Conservation (phyloP, 2,329 filamentous ascomycete genomes). For the Alternaria brassicicola region DNA sequence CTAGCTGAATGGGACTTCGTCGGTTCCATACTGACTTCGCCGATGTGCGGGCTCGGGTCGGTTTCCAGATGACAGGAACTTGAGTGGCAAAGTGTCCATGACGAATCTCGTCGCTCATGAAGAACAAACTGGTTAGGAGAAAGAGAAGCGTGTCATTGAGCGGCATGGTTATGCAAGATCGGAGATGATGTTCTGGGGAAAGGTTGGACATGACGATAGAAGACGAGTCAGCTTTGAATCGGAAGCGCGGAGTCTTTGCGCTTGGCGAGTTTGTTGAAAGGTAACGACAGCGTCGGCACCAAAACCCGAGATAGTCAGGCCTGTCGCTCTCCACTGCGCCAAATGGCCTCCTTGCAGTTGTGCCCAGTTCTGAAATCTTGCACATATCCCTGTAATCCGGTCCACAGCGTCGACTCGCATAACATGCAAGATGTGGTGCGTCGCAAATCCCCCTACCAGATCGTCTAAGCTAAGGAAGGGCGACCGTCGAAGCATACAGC, state of each 20-base stretch:
- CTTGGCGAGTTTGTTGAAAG: slow-evolving; percentile 1
- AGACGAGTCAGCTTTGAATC: not conserved
- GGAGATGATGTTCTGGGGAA: slow-evolving; percentile 2
- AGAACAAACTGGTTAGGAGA: not conserved
- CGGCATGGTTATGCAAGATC: not conserved
- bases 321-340: not conserved
- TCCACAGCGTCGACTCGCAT: not conserved
- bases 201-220: not conserved
- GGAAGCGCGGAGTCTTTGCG: not conserved
- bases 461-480: not conserved
- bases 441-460: not conserved
- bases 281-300: not conserved
- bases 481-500: not conserved
- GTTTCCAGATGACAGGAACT: not conserved
- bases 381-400: not conserved
- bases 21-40: not conserved
- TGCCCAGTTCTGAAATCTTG: not conserved
- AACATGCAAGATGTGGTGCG: not conserved
- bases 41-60: not conserved
- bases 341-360: not conserved
- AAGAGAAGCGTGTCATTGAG: not conserved
- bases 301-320: not conserved
- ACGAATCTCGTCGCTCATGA: not conserved
- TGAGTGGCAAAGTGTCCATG: not conserved
- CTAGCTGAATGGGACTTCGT: not conserved